A percentile compares a stretch with the other conserved stretches of the same genome.
Conservation (phyloP, 2,329 filamentous ascomycete species). For the Tetracladium maxilliforme region DNA sequence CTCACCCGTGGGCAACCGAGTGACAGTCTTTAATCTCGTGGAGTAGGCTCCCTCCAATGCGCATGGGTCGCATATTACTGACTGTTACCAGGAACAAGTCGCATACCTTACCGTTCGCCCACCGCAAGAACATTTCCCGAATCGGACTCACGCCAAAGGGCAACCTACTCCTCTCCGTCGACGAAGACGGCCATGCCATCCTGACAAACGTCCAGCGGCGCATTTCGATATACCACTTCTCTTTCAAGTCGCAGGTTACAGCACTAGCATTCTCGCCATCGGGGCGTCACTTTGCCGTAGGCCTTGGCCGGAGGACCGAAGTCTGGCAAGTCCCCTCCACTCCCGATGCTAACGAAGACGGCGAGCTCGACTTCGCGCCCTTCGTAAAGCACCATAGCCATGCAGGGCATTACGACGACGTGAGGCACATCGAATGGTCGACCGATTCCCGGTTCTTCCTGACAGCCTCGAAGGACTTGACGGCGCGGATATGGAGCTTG, state of each 20-base stretch:
- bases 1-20: conserved; percentile 90
- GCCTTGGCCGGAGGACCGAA: conserved; percentile 74
- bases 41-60: conserved; percentile 46
- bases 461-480: conserved; percentile 82
- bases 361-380: conserved; percentile 85
- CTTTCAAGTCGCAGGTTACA: conserved; percentile 73
- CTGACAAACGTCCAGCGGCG: conserved; percentile 79
- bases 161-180: conserved; percentile 83
- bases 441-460: conserved; percentile 92
- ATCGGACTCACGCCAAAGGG: conserved; percentile 81
- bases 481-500: conserved; percentile 87
- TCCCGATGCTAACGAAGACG: conserved; percentile 62
- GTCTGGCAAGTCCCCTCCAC: conserved; percentile 93
- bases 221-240: conserved; percentile 84
- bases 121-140: conserved; percentile 83
- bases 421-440: conserved; percentile 86
- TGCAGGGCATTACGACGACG: conserved; percentile 75
- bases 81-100: conserved; percentile 59
- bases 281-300: conserved; percentile 81
- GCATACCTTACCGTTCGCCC: conserved; percentile 74
- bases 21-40: conserved; percentile 90
- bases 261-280: conserved; percentile 84
- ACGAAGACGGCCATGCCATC: conserved; percentile 88
- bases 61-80: neutral
- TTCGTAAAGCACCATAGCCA: conserved; percentile 83